Conservation (phyloP, 228 moss, liverwort and hornwort species). For the Sphagnum magellanicum region DNA sequence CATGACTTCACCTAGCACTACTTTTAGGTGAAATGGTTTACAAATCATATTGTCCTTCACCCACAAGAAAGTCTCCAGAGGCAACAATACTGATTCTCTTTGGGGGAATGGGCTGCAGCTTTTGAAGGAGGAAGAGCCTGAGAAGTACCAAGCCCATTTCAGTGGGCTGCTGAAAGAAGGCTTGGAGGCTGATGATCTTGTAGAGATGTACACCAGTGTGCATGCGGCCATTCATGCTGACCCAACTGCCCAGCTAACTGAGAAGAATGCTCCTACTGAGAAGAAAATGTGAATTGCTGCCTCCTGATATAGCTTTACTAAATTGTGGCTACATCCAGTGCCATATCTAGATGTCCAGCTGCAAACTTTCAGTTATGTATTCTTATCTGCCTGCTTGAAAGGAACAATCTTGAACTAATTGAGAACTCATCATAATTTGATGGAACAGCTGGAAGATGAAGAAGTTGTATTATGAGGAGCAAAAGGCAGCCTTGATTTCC, state of each 20-base stretch:
- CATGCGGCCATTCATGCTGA: conserved; percentile 85
- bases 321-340: too few relatives aligned
- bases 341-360: not conserved
- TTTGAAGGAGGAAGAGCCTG: conserved; percentile 78
- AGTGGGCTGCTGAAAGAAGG: conserved; percentile 44
- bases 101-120: conserved; percentile 25
- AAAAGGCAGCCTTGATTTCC: too few relatives aligned
- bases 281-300: conserved; percentile 52
- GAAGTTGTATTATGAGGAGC: conserved; percentile 32
- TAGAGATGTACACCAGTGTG: conserved; percentile 56
- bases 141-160: conserved; percentile 76
- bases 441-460: conserved; percentile 44
- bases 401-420: too few relatives aligned
- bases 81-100: not conserved
- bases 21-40: not conserved
- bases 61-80: too few relatives aligned
- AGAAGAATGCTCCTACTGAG: conserved; percentile 57
- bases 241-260: conserved; percentile 47
- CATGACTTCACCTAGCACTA: not conserved
- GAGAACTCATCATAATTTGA: too few relatives aligned
- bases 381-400: too few relatives aligned
- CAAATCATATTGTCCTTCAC: not conserved
- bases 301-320: not conserved
- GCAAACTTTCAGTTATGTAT: not conserved
- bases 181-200: conserved; percentile 59